phyloP scores from a whole-genome alignment of 1,284 basidiomycete genomes.

The Malassezia caprae region DNA sequence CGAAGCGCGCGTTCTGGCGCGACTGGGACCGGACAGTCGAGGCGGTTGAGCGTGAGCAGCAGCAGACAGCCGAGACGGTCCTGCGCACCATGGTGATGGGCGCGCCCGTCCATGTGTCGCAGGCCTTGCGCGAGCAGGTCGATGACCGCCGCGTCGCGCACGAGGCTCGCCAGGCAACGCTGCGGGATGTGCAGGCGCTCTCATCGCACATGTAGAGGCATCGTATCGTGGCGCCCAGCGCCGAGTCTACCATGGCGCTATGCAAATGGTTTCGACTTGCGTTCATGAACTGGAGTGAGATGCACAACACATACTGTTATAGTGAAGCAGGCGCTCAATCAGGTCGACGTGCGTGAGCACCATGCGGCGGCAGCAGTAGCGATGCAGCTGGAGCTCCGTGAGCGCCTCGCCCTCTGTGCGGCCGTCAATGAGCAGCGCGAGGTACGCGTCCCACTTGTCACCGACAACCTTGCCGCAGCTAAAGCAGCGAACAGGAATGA shows the following conservation, averaged over 20 bases:
- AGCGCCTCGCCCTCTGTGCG: conserved; percentile 67
- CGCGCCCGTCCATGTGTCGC: conserved; percentile 11
- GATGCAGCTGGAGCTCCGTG: conserved; percentile 76
- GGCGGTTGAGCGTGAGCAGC: conserved; percentile 32
- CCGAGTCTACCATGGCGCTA: conserved; percentile 3
- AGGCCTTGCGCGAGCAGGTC: conserved; percentile 2
- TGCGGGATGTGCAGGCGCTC: not conserved
- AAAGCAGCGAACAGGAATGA: conserved; percentile 47
- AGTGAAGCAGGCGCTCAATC: conserved; percentile 88
- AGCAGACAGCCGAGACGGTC: conserved; percentile 15
- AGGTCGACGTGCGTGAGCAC: conserved; percentile 93
- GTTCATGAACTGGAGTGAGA: conserved; percentile 16
- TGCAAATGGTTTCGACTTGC: conserved; percentile 17
- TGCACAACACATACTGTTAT: conserved; percentile 67
- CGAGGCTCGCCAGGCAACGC: not conserved
- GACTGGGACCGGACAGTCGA: conserved; percentile 39
- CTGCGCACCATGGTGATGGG: conserved; percentile 11
- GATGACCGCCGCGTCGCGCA: not conserved
- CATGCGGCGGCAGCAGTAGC: conserved; percentile 96
- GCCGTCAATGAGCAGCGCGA: conserved; percentile 40
- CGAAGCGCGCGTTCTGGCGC: conserved; percentile 37
- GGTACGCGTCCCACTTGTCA: conserved; percentile 48
- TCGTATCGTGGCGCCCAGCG: not conserved
- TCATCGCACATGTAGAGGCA: not conserved
- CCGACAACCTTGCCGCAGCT: conserved; percentile 48